Conservation (phyloP, 1,139 yeast species). For the Yamadazyma pseudoaaseri region DNA sequence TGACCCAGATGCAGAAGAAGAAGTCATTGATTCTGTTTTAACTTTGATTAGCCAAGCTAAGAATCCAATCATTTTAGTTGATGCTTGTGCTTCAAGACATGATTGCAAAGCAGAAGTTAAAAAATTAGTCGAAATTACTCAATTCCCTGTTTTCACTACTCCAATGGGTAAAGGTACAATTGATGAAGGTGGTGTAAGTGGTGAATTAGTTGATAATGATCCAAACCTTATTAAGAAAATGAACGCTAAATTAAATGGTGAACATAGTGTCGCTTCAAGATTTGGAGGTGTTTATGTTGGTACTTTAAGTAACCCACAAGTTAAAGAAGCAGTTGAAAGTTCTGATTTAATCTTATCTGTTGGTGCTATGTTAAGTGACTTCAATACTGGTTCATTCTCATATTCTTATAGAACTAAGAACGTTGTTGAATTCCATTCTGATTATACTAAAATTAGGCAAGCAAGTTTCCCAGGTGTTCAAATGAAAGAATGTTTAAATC, state of each 20-base stretch:
- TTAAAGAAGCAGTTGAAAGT: conserved; percentile 70
- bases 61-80: conserved; percentile 76
- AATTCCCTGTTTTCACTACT: conserved; percentile 82
- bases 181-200: conserved; percentile 54
- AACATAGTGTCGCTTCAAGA: conserved; percentile 48
- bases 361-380: conserved; percentile 84
- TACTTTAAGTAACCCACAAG: conserved; percentile 71
- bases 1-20: conserved; percentile 69
- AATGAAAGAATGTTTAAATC: conserved; percentile 67
- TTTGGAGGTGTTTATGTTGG: conserved; percentile 90
- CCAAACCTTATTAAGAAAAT: conserved; percentile 25
- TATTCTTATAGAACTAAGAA: conserved; percentile 78
- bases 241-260: conserved; percentile 23
- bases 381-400: conserved; percentile 87
- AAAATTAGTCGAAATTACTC: conserved; percentile 62
- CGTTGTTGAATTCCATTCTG: conserved; percentile 88
- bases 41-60: conserved; percentile 53
- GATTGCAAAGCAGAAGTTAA: conserved; percentile 61
- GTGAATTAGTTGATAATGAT: conserved; percentile 25
- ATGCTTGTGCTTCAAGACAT: conserved; percentile 86
- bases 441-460: conserved; percentile 71
- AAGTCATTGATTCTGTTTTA: conserved; percentile 60
- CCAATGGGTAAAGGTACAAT: conserved; percentile 89
- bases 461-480: conserved; percentile 78
- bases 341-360: conserved; percentile 76